Base-by-base conservation (phyloP, 352 stramenopile species). In the Phytophthora megakarya region DNA sequence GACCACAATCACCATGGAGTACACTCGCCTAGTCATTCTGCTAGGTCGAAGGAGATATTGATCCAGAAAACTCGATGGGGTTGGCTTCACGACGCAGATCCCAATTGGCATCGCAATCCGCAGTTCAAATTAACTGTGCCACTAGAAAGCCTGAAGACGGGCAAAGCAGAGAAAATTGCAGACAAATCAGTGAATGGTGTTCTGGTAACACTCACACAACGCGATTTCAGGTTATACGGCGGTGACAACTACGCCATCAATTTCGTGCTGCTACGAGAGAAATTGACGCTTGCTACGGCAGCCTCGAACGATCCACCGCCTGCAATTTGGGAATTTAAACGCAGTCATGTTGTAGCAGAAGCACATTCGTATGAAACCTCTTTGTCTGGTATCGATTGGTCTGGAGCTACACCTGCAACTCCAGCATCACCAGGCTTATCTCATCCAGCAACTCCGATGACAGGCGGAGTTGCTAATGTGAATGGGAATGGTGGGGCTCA, bases 91-190 rank as follows among this genome's bases (percentile, higher is more conserved):
- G 90, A 97, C 55, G 79, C 73, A 8, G 90, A 98, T 44, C 70
- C 88, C 7, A 92, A 86, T 40, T 98, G 92, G 92, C 90, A 97
- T 68, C 91, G 92, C 33, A 98, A 98, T 57, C 92, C 89, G 9
- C 90, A 98, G 72, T 97, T 92, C 63, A 88, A 84, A 28, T 52
- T 97, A 18, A 74, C 69, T 0, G 75, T 90, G 0, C 60, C 72
- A 5, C 28, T 57, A 3, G 61, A 66, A 40, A 53, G 15, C 18
- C 15, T 58, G 16, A 45, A 15, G 4, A 39, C 39, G 16, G 55
- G 44, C 6, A 51, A 53, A 30, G 44, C 39, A 25, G 44, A 68
- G 12, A 30, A 13, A 19, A 39, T 4, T 13, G 30, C 23, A 10
- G 61, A 61, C 18, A 67, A 70, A 33, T 21, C 61, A 2, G 49